Conservation (phyloP, 2,329 filamentous ascomycete genomes). For the Pseudogymnoascus destructans region DNA sequence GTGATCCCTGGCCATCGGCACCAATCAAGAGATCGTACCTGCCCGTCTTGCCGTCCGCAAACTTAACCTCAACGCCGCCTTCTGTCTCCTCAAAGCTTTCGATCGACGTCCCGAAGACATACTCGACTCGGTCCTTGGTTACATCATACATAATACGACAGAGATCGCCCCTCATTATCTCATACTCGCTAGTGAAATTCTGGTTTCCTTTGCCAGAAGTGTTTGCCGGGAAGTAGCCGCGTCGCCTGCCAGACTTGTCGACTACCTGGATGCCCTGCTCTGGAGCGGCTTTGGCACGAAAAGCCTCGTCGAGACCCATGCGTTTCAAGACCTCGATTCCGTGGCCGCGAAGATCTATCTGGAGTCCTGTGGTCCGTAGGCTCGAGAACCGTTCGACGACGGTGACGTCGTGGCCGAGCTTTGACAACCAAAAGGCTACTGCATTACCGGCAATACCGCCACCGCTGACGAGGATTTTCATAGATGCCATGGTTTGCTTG, state of each 20-base stretch:
- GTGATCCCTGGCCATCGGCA: conserved; percentile 42
- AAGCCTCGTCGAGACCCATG: conserved; percentile 36
- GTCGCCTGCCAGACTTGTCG: conserved; percentile 27
- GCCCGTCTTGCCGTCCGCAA: conserved; percentile 31
- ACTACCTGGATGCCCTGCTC: conserved; percentile 36
- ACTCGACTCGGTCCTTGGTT: conserved; percentile 22
- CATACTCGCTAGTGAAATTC: conserved; percentile 32
- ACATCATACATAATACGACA: conserved; percentile 29
- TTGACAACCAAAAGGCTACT: conserved; percentile 38
- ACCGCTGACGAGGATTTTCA: conserved; percentile 28
- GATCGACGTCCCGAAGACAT: conserved; percentile 26
- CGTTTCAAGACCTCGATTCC: conserved; percentile 37
- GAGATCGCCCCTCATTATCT: conserved; percentile 34
- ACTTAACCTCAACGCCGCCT: conserved; percentile 27
- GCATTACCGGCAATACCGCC: conserved; percentile 29
- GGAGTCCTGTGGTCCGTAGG: conserved; percentile 36
- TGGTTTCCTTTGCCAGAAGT: conserved; percentile 17
- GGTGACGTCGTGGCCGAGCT: conserved; percentile 27
- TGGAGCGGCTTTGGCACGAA: conserved; percentile 31
- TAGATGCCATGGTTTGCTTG: conserved; percentile 1
- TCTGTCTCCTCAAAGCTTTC: conserved; percentile 19
- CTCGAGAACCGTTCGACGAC: conserved; percentile 31
- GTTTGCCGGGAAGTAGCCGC: conserved; percentile 31
- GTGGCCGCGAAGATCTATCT: conserved; percentile 40
- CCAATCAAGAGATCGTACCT: conserved; percentile 40